phyloP scores from a whole-genome alignment of 2,329 filamentous ascomycete species.

The Aspergillus ustus region DNA sequence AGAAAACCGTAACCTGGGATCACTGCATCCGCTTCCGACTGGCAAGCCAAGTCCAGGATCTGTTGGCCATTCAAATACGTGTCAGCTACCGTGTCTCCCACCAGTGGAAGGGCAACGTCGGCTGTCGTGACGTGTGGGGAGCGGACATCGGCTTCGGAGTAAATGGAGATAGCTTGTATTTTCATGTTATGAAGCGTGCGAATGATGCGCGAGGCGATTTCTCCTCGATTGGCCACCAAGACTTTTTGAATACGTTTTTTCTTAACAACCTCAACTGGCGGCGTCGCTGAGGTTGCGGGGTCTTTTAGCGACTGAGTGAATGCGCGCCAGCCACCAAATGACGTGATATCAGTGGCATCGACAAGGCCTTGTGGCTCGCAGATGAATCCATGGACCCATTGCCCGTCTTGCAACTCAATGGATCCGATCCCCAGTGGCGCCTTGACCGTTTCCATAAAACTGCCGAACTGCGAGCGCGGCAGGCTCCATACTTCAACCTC shows the following conservation, averaged over 20 bases:
- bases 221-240: conserved; percentile 29
- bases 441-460: conserved; percentile 7
- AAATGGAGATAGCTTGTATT: background rate
- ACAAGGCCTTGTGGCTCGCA: conserved; percentile 9
- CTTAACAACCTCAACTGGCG: background rate
- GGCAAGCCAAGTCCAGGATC: conserved; percentile 32
- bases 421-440: conserved; percentile 11
- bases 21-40: conserved; percentile 32
- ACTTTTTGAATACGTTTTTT: conserved; percentile 25
- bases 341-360: conserved; percentile 9
- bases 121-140: conserved; percentile 3
- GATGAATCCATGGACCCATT: conserved; percentile 13
- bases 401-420: conserved; percentile 9
- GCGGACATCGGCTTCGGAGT: background rate
- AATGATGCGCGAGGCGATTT: background rate
- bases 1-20: conserved; percentile 44
- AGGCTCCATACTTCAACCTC: conserved; percentile 11
- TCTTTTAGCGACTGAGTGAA: conserved; percentile 3
- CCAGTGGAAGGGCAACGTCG: background rate
- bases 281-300: background rate
- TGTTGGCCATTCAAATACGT: conserved; percentile 34
- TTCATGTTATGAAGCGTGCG: conserved; percentile 1
- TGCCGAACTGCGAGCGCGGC: conserved; percentile 6
- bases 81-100: conserved; percentile 4
- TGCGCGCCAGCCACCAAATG: conserved; percentile 3